These are phyloP conservation scores for Crataegus laevigata DNA, from an alignment of 306 rosid genomes.

Conservation along the genomic window DNA sequence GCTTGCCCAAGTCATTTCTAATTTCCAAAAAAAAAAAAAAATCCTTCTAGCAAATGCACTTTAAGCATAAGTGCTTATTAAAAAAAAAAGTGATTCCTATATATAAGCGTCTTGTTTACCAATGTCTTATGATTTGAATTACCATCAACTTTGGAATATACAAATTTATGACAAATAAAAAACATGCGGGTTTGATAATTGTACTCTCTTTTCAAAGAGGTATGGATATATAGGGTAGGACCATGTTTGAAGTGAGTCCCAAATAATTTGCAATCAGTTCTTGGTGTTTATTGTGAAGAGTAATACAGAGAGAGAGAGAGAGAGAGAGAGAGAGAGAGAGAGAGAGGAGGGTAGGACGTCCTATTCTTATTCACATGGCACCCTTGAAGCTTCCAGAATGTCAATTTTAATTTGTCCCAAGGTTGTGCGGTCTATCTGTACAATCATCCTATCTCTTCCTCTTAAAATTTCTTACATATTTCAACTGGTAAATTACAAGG, in stretches of 20 bases:
- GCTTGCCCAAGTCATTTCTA: too few species aligned
- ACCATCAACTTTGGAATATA: not conserved
- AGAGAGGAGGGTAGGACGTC: slow-evolving; percentile 16
- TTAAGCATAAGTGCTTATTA: not conserved
- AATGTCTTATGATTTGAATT: not conserved
- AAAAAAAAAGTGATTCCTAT: not conserved
- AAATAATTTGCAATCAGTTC: slow-evolving; percentile 4
- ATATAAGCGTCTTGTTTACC: not conserved
- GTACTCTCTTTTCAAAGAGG: not conserved
- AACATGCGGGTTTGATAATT: not conserved
- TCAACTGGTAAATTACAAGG: not conserved
- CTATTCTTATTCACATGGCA: slow-evolving; percentile 16
- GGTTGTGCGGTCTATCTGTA: slow-evolving; percentile 3
- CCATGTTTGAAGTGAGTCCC: not conserved
- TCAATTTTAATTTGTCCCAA: slow-evolving; percentile 1
- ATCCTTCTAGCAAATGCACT: too few species aligned
- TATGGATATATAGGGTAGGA: not conserved
- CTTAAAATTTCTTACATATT: not conserved
- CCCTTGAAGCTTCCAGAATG: slow-evolving; percentile 5
- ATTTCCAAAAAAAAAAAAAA: too few species aligned
- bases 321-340: too few species aligned
- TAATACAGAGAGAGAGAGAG: not conserved
- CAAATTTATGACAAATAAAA: not conserved
- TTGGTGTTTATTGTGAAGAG: not conserved
- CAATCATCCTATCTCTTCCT: not conserved